Base-by-base conservation (phyloP, 805 yeast species). In the Myxozyma kluyveri region DNA sequence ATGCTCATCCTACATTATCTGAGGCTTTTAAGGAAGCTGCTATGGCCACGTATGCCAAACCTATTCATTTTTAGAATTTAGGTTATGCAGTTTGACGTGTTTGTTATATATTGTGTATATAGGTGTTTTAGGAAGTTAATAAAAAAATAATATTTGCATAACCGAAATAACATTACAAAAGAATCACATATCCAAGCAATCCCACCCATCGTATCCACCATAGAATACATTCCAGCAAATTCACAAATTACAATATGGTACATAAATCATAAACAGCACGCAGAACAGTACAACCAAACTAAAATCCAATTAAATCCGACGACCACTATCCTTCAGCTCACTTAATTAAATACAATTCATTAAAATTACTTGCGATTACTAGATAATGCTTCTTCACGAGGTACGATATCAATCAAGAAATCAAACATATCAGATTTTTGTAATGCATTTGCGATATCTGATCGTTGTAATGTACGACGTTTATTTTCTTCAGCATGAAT, bases 1-100 rank as follows among this genome's bases (percentile, higher is more conserved):
- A 93, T 68, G 98, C 99, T 53, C 99, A 93, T 75, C 99, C 99
- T 71, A 93, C 99, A 32, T 78, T 93, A 63, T 79, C 96, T 24
- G 99, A 93, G 79, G 98, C 98, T 19, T 86, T 91, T 80, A 91
- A 91, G 77, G 99, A 93, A 78, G 98, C 96, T 64, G 95, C 95
- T 63, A 77, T 88, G 78, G 86, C 95, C 58, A 51, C 96, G 47
- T 89, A 82, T 70, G 91, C 79, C 69, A 88, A 90, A 77, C 88
- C 98, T 68, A 80, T 91, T 72, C 90, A 91, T 81, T 84, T 82
- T 63, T 87, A 81, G 67, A 4, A n/a, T n/a, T n/a, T n/a, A n/a
- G n/a, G n/a, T n/a, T n/a, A n/a, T n/a, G n/a, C n/a, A n/a, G n/a
- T n/a, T n/a, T n/a, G n/a, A n/a, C n/a, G n/a, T n/a, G n/a, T n/a